Evolutionary conservation across 2,329 filamentous ascomycete species (phyloP), one percentile per base, ranked within the genome.

Genomic region (Bipolaris victoriae): DNA sequence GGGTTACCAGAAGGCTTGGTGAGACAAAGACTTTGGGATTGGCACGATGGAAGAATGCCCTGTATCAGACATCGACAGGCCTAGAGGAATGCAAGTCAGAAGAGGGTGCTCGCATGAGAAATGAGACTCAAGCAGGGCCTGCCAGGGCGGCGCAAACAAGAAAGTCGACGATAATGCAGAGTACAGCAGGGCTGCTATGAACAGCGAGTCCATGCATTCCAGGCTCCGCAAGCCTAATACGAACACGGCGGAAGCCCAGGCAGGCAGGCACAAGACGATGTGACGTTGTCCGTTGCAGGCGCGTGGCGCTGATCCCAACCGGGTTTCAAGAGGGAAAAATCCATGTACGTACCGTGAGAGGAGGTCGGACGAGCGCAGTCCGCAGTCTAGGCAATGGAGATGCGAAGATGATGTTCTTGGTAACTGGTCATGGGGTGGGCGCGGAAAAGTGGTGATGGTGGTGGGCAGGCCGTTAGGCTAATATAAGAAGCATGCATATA

Each of bases 281-380:
- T 67, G 65, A 76, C 74, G 59, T 59, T 66, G 63, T 57, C 54
- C 44, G 74, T 76, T 69, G 63, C 72, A 75, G 69, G 56, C 52
- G 49, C 44, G 60, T 57, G 58, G 60, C 61, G 58, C 59, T 51
- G 63, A 66, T 70, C 62, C 68, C 70, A 68, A 66, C 44, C 61
- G 67, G 58, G 72, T 74, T 76, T 75, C 71, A 74, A 65, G 65
- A 69, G 50, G 29, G 10, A 57, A 13, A 43, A 60, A 66, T 58
- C 54, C 50, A 57, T 59, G 64, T 67, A 76, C 74, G 62, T 75
- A 76, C 74, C 67, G 61, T 63, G 67, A 66, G 52, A 53, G 89
- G 80, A 70, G 54, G 43, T 52, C 49, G 49, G 66, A 73, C 68
- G 50, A 62, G 57, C 45, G 49, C n/a, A 58, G 63, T 66, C 58